phyloP scores from a whole-genome alignment of 2,329 filamentous ascomycete genomes.

The Colletotrichum sp. region DNA sequence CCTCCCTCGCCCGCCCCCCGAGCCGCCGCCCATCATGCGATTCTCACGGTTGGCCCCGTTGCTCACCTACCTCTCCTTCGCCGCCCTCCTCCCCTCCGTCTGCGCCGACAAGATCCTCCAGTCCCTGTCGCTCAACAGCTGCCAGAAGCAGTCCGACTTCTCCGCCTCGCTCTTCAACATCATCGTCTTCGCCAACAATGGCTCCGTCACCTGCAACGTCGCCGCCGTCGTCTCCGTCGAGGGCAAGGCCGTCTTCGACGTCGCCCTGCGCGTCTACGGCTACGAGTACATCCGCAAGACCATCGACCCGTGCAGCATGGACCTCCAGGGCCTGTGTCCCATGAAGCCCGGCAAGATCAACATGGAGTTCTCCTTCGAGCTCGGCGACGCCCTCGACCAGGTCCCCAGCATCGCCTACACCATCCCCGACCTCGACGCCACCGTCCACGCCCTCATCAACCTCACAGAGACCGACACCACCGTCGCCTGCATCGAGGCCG shows the following conservation, averaged over 20 bases:
- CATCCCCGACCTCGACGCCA: conserved; percentile 90
- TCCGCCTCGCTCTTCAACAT: conserved; percentile 90
- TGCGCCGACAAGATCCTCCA: conserved; percentile 72
- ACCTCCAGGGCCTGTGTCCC: conserved; percentile 81
- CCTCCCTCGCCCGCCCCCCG: background rate
- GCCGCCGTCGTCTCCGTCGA: conserved; percentile 82
- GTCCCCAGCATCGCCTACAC: conserved; percentile 78
- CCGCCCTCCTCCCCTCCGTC: conserved; percentile 50
- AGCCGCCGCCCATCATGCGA: background rate
- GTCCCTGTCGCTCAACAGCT: conserved; percentile 84
- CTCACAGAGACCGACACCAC: conserved; percentile 63
- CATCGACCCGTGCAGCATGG: conserved; percentile 77
- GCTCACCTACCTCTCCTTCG: conserved; percentile 49
- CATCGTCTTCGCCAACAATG: conserved; percentile 77
- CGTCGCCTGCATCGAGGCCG: conserved; percentile 87
- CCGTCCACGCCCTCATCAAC: conserved; percentile 83
- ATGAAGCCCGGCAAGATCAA: conserved; percentile 86
- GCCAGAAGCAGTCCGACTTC: conserved; percentile 84
- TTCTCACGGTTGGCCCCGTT: conserved; percentile 25
- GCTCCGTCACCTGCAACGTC: conserved; percentile 74
- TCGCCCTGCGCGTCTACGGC: conserved; percentile 83
- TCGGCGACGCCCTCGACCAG: conserved; percentile 54
- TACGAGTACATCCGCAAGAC: conserved; percentile 70
- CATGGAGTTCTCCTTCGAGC: conserved; percentile 49
- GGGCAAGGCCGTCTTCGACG: conserved; percentile 80